phyloP scores from a whole-genome alignment of 2,329 filamentous ascomycete genomes.

The Talaromyces sp. region DNA sequence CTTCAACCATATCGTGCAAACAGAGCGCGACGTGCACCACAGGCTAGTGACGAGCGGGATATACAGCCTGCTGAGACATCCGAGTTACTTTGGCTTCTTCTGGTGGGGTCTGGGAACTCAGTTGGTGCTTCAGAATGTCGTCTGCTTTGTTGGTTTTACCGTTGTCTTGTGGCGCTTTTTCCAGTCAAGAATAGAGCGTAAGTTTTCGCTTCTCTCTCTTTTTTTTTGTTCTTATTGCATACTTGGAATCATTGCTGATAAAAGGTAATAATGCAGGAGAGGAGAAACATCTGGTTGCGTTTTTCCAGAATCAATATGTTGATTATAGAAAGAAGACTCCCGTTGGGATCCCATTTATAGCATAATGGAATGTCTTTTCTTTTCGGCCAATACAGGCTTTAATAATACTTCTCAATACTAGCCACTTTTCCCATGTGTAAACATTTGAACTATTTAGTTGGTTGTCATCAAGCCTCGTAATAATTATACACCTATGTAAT shows the following conservation, averaged over 20 bases:
- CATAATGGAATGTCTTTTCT: conserved; percentile 16
- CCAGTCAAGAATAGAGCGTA: conserved; percentile 59
- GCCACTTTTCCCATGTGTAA: not conserved
- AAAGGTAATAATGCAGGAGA: conserved; percentile 51
- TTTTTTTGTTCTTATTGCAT: not conserved
- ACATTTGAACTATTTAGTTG: not conserved
- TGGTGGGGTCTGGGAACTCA: conserved; percentile 98
- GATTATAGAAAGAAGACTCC: conserved; percentile 65
- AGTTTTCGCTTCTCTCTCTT: too few relatives aligned
- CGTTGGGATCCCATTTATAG: conserved; percentile 76
- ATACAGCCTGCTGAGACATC: conserved; percentile 73
- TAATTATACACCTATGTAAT: not conserved
- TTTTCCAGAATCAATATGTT: conserved; percentile 80
- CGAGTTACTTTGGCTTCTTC: conserved; percentile 96
- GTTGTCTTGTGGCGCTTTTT: conserved; percentile 85
- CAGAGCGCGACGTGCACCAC: conserved; percentile 63
- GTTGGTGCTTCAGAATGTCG: conserved; percentile 74
- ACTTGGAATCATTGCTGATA: not conserved
- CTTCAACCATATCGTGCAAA: conserved; percentile 86
- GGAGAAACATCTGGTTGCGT: conserved; percentile 68
- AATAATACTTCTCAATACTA: not conserved
- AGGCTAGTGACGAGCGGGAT: conserved; percentile 76
- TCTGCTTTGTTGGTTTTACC: conserved; percentile 71
- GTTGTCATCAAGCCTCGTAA: not conserved
- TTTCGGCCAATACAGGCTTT: not conserved